A percentile compares a stretch with the other conserved stretches of the same genome.
phyloP scores from a whole-genome alignment of 73 alveolate species.

The Tetrahymena elliotti region DNA sequence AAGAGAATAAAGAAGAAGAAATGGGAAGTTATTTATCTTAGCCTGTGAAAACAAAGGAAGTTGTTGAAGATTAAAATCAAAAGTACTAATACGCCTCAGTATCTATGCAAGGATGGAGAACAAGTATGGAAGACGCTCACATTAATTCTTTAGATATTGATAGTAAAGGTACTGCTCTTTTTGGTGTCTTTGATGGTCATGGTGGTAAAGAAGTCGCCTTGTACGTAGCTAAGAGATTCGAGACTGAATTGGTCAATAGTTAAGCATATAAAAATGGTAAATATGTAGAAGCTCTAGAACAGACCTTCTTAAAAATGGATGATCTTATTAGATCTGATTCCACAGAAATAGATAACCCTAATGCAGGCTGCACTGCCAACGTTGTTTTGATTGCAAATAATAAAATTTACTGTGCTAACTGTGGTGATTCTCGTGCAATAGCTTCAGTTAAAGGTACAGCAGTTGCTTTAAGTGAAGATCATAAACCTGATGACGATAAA shows the following conservation, averaged over 20 bases:
- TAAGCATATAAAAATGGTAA: slow-evolving; percentile 59
- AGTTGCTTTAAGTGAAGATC: slow-evolving; percentile 71
- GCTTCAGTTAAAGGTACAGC: slow-evolving; percentile 52
- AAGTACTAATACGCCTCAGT: neutral
- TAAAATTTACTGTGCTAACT: slow-evolving; percentile 78
- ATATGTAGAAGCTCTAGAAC: slow-evolving; percentile 70
- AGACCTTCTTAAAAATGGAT: slow-evolving; percentile 80
- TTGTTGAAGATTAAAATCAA: neutral
- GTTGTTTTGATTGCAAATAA: slow-evolving; percentile 50
- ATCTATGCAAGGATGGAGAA: slow-evolving; percentile 47
- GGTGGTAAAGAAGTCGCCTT: slow-evolving; percentile 92
- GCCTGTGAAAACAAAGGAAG: neutral
- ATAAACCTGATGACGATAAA: slow-evolving; percentile 76
- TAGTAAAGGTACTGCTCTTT: slow-evolving; percentile 48
- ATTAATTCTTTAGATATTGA: slow-evolving; percentile 46
- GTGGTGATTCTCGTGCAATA: slow-evolving; percentile 90
- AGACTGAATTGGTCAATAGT: slow-evolving; percentile 52
- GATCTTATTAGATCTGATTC: slow-evolving; percentile 46
- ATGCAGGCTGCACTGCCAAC: slow-evolving; percentile 70
- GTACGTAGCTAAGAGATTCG: slow-evolving; percentile 52
- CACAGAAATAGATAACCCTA: neutral
- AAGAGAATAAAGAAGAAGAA: neutral
- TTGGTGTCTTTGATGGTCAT: slow-evolving; percentile 96
- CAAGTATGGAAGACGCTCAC: slow-evolving; percentile 87
- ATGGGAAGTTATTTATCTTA: neutral